Conservation (phyloP, 225 moss, liverwort and hornwort species). For the Bryoerythrophyllum caledonicum region DNA sequence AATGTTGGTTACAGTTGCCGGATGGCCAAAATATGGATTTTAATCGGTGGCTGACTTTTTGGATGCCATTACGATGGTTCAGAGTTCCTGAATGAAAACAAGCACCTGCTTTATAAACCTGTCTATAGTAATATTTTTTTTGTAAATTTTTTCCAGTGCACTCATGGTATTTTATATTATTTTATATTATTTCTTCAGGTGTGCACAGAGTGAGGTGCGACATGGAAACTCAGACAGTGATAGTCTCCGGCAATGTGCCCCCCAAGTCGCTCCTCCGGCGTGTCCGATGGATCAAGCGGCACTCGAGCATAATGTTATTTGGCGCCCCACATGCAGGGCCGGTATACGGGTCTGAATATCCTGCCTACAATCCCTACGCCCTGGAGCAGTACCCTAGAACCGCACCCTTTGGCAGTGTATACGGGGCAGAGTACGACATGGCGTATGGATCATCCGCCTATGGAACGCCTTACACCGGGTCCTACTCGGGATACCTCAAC, state of each 20-base stretch:
- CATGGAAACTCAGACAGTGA: constrained; percentile 41
- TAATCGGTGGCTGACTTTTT: no score
- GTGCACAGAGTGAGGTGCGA: constrained; percentile 50
- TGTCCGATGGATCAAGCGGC: constrained; percentile 48
- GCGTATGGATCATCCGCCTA: constrained; percentile 26
- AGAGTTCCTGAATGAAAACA: no score
- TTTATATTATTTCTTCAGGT: constrained; percentile 23
- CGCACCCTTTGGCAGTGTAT: constrained; percentile 2
- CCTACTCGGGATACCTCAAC: constrained; percentile 31
- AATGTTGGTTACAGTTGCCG: no score
- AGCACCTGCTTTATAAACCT: no score
- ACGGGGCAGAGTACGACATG: constrained; percentile 25
- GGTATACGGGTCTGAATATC: constrained; percentile 30
- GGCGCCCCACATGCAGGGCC: constrained; percentile 42
- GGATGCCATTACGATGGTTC: no score
- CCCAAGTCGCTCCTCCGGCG: constrained; percentile 44
- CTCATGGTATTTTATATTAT: no score
- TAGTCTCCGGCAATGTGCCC: constrained; percentile 48
- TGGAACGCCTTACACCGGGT: constrained; percentile 34
- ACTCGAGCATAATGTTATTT: constrained; percentile 31
- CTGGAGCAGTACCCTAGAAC: constrained; percentile 27
- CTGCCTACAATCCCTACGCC: constrained; percentile 35
- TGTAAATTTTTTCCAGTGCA: no score
- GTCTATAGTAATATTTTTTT: no score
- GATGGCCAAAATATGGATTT: no score